Conservation (phyloP, 495 filamentous ascomycete genomes). For the Penicillium tannophilum region DNA sequence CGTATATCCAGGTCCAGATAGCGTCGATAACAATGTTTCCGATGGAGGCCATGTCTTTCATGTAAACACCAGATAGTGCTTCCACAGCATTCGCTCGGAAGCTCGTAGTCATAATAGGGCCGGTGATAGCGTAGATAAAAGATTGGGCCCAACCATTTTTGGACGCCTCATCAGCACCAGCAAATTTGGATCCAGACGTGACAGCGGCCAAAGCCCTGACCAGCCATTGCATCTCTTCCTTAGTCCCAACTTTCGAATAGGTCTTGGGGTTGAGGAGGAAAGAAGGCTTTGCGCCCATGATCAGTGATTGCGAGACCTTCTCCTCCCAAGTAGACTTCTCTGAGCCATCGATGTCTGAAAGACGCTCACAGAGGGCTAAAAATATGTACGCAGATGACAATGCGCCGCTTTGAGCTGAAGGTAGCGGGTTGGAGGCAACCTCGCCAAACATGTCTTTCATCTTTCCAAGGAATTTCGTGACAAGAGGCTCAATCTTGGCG, state of each 20-base stretch:
- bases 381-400: constrained; percentile 73
- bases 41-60: constrained; percentile 53
- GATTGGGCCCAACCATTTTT: constrained; percentile 75
- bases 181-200: constrained; percentile 44
- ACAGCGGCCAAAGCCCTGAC: constrained; percentile 67
- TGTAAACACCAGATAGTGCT: constrained; percentile 61
- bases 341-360: constrained; percentile 33
- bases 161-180: constrained; percentile 33
- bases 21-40: constrained; percentile 64
- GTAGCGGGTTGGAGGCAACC: constrained; percentile 70
- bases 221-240: constrained; percentile 78
- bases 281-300: constrained; percentile 71
- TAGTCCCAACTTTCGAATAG: constrained; percentile 71
- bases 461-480: constrained; percentile 57
- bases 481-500: constrained; percentile 44
- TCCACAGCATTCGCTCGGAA: constrained; percentile 61
- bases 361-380: constrained; percentile 55
- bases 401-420: constrained; percentile 75
- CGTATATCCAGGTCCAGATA: constrained; percentile 80
- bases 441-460: constrained; percentile 77
- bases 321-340: constrained; percentile 46
- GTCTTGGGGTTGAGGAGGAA: constrained; percentile 82
- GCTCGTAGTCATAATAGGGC: constrained; percentile 53
- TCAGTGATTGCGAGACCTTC: constrained; percentile 63
- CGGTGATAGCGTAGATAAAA: constrained; percentile 76